Evolutionary conservation across 1,284 basidiomycete species (phyloP), one percentile per base, ranked within the genome.

Genomic region (Phylloboletellus chloephorus): DNA sequence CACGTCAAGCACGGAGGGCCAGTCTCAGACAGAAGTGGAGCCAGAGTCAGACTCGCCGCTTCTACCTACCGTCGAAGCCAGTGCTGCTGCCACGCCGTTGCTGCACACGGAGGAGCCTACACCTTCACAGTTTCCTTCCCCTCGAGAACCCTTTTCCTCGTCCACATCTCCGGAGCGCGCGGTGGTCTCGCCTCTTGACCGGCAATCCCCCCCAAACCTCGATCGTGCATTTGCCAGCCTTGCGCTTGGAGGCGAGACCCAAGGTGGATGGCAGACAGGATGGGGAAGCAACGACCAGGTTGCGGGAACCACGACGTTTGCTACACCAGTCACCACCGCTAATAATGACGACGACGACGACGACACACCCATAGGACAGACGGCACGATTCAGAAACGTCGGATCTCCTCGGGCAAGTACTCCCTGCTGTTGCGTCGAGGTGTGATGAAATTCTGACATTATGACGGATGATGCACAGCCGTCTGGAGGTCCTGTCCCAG

Each of bases 291-390:
- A 65, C 13, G 68, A 69, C 30, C 29, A 39, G 3, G 29, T 19
- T 32, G 16, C 42, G 16, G 31, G 44, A 43, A 12, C 47, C 43
- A 23, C 45, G 11, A 25, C 38, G 9, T 7, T 36, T 42, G 38
- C 56, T 32, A 20, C 54, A 3, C 31, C 57, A 8, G 25, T 20
- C 15, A n/a, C 41, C 19, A 20, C 43, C 2, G n/a, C 39, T 48
- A 37, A 60, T 31, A 52, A 63, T 19, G 61, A 78, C 10, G 78
- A 83, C 2, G 80, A 81, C 23, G 82, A 86, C 47, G 83, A 85
- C 49, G 82, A 86, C 59, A 82, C 74, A 46, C 83, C 82, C 5
- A 81, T 83, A 50, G 66, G 76, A 23, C 78, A 80, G 60, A 72
- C 74, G 12, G 57, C 72, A 47, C 65, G 65, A 48, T 53, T 64